phyloP scores from a whole-genome alignment of 192 early-diverging fungal genomes.

The Backusella australiensis region DNA sequence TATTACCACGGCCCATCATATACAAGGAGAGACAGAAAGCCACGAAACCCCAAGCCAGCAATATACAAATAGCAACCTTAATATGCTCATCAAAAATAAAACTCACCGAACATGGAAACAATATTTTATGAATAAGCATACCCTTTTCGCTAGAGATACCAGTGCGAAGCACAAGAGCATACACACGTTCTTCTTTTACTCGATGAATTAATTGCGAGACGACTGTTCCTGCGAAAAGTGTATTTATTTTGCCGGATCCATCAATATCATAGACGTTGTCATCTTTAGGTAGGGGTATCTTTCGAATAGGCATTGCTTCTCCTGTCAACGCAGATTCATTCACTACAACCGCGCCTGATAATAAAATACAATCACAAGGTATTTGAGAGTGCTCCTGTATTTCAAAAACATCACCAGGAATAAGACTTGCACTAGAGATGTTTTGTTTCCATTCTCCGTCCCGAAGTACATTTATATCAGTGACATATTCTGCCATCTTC shows the following conservation, averaged over 20 bases:
- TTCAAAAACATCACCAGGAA: conserved; percentile 67
- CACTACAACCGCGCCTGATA: conserved; percentile 66
- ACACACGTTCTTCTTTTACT: conserved; percentile 28
- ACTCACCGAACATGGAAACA: conserved; percentile 64
- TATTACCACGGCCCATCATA: conserved; percentile 56
- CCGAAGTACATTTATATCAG: conserved; percentile 40
- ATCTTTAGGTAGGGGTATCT: conserved; percentile 63
- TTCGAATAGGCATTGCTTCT: conserved; percentile 78
- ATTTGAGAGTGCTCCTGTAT: conserved; percentile 47
- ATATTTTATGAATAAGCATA: conserved; percentile 68
- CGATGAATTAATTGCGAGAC: conserved; percentile 54
- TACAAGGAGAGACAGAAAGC: conserved; percentile 54
- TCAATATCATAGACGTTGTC: conserved; percentile 32
- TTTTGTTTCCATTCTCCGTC: conserved; percentile 55
- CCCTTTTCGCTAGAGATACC: conserved; percentile 69
- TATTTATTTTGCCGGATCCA: conserved; percentile 49
- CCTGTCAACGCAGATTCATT: conserved; percentile 77
- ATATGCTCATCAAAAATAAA: conserved; percentile 81
- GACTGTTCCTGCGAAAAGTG: conserved; percentile 65
- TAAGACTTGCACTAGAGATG: conserved; percentile 53
- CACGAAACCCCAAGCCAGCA: conserved; percentile 65
- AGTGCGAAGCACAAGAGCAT: conserved; percentile 60
- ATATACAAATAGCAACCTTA: conserved; percentile 61
- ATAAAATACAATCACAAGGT: conserved; percentile 65
- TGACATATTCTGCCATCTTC: conserved; percentile 52